Conservation (phyloP, 176 grass and related monocot genomes). For the Dactylis glomerata region DNA sequence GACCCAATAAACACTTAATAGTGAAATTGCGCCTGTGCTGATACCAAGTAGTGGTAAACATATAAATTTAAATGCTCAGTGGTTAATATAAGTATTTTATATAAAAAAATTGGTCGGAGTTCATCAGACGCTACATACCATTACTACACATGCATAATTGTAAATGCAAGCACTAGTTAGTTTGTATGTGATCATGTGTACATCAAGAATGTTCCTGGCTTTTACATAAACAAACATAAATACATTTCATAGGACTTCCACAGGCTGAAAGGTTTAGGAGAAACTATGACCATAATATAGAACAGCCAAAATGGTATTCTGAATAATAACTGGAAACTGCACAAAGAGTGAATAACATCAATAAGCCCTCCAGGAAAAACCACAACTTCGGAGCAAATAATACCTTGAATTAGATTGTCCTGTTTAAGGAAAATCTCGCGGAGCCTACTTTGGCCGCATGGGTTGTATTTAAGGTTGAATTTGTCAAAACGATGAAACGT, state of each 20-base stretch:
- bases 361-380: conserved; percentile 15
- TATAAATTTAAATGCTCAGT: not conserved
- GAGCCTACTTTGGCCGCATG: conserved; percentile 92
- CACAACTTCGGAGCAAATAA: not conserved
- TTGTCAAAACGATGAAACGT: conserved; percentile 99
- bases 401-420: conserved; percentile 99
- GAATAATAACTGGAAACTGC: not conserved
- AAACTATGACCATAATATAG: conserved; percentile 5
- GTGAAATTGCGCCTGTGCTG: not conserved
- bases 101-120: not conserved
- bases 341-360: conserved; percentile 3
- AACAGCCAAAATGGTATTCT: not conserved
- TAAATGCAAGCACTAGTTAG: conserved; percentile 6
- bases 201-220: not conserved
- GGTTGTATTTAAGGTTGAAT: conserved; percentile 99
- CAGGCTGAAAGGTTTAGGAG: conserved; percentile 6
- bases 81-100: not conserved
- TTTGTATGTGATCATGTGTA: not conserved
- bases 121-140: not conserved
- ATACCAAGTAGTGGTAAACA: conserved; percentile 1
- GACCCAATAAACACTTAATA: not conserved
- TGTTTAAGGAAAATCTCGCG: conserved; percentile 98
- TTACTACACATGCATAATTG: not conserved
- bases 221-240: conserved; percentile 10
- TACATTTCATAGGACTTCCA: conserved; percentile 2